Percentiles rank a stretch among this genome's conserved stretches.
These are phyloP conservation scores for Naegleria gruberi DNA, from an alignment of 208 protist genomes.

Conservation along the genomic window DNA sequence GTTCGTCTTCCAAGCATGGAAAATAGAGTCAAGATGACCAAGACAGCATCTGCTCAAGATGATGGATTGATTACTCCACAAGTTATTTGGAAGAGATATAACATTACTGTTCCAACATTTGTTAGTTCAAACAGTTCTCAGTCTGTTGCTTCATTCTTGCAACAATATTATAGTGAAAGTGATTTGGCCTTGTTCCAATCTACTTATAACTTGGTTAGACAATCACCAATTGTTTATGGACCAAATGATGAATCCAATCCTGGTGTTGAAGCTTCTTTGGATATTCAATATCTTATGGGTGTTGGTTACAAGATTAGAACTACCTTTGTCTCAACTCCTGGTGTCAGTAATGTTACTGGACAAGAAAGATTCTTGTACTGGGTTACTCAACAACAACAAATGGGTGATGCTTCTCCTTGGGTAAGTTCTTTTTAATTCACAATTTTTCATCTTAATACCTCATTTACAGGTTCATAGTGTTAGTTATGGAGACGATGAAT, in stretches of 20 bases:
- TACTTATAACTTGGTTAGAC: neutral
- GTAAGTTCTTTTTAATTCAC: too few species aligned
- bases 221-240: neutral
- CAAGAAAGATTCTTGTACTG: neutral
- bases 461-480: too few species aligned
- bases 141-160: neutral
- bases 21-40: neutral
- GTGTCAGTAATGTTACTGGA: neutral
- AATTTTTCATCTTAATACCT: too few species aligned
- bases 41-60: too few species aligned
- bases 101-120: neutral
- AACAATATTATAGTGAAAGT: neutral
- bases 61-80: neutral
- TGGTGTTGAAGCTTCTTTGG: slow-evolving; percentile 19
- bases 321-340: neutral
- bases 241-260: neutral
- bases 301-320: neutral
- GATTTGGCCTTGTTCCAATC: neutral
- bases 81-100: neutral
- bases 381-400: neutral
- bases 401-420: neutral
- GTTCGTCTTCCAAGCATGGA: neutral
- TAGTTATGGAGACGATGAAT: neutral
- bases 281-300: slow-evolving; percentile 25
- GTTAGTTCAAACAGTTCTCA: neutral